These are phyloP conservation scores for Hagleromyces aurorensis DNA, from an alignment of 805 yeast genomes.

Conservation along the genomic window DNA sequence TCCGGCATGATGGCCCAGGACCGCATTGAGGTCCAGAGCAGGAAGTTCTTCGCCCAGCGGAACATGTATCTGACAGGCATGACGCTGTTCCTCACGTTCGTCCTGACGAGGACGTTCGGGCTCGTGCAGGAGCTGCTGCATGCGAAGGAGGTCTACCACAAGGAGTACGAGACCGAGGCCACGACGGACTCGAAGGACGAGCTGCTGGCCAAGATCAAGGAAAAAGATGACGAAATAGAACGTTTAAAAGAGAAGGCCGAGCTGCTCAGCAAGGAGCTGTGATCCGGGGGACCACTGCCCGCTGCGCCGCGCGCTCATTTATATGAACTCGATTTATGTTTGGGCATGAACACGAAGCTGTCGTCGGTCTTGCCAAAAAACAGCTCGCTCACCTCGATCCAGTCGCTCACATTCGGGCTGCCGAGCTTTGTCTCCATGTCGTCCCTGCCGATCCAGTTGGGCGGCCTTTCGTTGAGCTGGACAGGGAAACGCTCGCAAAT, in stretches of 20 bases:
- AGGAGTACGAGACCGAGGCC: constrained; percentile 8
- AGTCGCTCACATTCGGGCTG: constrained; percentile 76
- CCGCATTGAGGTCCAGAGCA: constrained; percentile 78
- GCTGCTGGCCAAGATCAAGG: constrained; percentile 43
- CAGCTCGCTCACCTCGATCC: constrained; percentile 95
- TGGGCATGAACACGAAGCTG: constrained; percentile 74
- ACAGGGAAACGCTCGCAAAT: constrained; percentile 85
- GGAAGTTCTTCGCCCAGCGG: constrained; percentile 92
- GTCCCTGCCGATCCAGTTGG: constrained; percentile 85
- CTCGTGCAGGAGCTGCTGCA: constrained; percentile 65
- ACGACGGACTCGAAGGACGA: constrained; percentile 26
- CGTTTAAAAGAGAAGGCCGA: constrained; percentile 67
- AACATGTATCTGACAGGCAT: constrained; percentile 94
- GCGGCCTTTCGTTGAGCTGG: constrained; percentile 87
- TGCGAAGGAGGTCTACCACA: constrained; percentile 51
- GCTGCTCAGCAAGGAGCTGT: too few relatives aligned
- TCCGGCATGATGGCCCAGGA: constrained; percentile 38
- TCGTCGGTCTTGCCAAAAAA: constrained; percentile 82
- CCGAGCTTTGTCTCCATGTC: constrained; percentile 88
- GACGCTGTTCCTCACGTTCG: constrained; percentile 81
- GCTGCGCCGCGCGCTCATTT: too few relatives aligned
- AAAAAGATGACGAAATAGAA: constrained; percentile 57
- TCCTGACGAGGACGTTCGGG: constrained; percentile 75
- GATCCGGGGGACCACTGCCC: too few relatives aligned
- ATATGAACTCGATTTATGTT: constrained; percentile 89